Evolutionary conservation across 108 stramenopile genomes (phyloP).

Genomic region (Asterionellopsis glacialis): DNA sequence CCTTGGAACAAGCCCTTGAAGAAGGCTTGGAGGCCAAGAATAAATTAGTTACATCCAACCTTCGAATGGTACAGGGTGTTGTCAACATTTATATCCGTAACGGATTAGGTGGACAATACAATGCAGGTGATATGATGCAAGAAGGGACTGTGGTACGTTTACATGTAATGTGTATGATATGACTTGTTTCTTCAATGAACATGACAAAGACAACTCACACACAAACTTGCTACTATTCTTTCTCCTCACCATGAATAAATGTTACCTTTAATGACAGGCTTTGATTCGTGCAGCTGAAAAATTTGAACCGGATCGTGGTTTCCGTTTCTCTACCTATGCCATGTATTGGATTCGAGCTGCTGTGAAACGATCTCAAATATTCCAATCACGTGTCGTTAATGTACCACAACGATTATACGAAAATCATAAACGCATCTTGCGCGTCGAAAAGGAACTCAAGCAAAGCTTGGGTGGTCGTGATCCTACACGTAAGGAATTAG

Average conservation of each 20-base stretch:
- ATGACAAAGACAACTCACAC: too few relatives aligned
- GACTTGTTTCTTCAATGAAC: too few relatives aligned
- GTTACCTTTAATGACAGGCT: conserved; percentile 56
- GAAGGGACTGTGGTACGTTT: conserved; percentile 79
- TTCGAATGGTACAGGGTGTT: conserved; percentile 82
- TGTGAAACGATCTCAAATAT: conserved; percentile 74
- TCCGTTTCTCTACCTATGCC: conserved; percentile 94
- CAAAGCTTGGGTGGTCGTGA: conserved; percentile 38
- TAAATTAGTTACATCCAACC: conserved; percentile 69
- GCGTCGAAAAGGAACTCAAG: conserved; percentile 26
- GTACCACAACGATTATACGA: conserved; percentile 81
- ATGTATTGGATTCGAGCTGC: conserved; percentile 96
- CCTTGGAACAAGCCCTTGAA: conserved; percentile 54
- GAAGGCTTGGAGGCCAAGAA: conserved; percentile 82
- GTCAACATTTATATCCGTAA: conserved; percentile 84
- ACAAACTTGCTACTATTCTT: neutral
- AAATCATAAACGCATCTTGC: conserved; percentile 63
- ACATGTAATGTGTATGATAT: neutral
- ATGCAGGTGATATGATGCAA: conserved; percentile 88
- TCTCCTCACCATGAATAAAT: too few relatives aligned
- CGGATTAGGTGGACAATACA: conserved; percentile 77
- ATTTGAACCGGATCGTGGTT: conserved; percentile 89
- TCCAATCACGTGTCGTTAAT: conserved; percentile 61
- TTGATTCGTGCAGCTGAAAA: conserved; percentile 93
- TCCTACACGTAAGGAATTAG: conserved; percentile 58